Conservation (phyloP, 129 eudicot species). For the Pseudognaphalium luteoalbum region DNA sequence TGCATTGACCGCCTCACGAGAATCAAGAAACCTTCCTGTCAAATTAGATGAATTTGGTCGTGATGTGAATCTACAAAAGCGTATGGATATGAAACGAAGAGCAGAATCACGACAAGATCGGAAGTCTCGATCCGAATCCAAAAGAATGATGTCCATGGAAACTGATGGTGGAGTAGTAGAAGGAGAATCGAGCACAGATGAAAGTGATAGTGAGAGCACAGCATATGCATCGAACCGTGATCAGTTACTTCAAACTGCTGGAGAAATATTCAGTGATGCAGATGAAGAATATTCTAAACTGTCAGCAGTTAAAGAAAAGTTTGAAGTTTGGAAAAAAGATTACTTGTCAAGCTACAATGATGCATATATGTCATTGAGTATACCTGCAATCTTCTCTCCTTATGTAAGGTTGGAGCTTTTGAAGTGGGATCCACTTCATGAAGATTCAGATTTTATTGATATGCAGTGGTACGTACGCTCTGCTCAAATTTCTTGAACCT, state of each 20-base stretch:
- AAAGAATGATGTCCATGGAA: slow-evolving; percentile 53
- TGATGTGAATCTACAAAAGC: slow-evolving; percentile 68
- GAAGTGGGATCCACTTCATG: slow-evolving; percentile 99
- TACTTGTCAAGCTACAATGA: slow-evolving; percentile 73
- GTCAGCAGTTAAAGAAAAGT: slow-evolving; percentile 63
- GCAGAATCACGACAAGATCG: slow-evolving; percentile 63
- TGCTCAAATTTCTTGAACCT: slow-evolving; percentile 53
- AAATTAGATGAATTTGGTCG: slow-evolving; percentile 87
- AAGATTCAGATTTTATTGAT: slow-evolving; percentile 78
- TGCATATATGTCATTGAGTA: slow-evolving; percentile 84
- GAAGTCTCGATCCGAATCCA: slow-evolving; percentile 59
- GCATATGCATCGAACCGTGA: slow-evolving; percentile 83
- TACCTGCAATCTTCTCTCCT: slow-evolving; percentile 87
- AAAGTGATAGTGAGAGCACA: slow-evolving; percentile 77
- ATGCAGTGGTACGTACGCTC: slow-evolving; percentile 91
- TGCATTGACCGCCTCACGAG: slow-evolving; percentile 52
- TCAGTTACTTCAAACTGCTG: slow-evolving; percentile 75
- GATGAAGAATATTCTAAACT: slow-evolving; percentile 79
- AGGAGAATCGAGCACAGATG: slow-evolving; percentile 98
- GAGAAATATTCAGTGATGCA: slow-evolving; percentile 85
- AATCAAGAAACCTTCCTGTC: slow-evolving; percentile 63
- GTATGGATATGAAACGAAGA: slow-evolving; percentile 81
- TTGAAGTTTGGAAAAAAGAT: slow-evolving; percentile 77
- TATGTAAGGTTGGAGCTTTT: slow-evolving; percentile 97
- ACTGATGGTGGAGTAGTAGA: slow-evolving; percentile 49